Evolutionary conservation across 306 rosid genomes (phyloP).

Genomic region (Cucumis cinereus): DNA sequence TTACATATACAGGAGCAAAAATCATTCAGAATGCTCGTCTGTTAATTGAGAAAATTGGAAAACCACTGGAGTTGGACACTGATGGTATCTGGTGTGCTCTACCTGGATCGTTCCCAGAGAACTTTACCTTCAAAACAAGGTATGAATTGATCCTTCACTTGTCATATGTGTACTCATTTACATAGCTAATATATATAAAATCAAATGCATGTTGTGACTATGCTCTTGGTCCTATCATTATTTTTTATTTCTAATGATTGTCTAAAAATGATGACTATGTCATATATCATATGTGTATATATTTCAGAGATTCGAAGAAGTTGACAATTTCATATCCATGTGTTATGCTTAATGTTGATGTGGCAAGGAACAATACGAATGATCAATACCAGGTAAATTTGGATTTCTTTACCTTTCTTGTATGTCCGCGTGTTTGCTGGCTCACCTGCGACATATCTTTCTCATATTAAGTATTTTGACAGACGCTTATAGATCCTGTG

Average conservation of each 20-base stretch:
- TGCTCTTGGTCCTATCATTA: background rate
- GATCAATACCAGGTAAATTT: constrained; percentile 92
- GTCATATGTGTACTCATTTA: constrained; percentile 11
- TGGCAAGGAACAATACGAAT: constrained; percentile 91
- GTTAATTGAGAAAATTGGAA: constrained; percentile 92
- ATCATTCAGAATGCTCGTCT: constrained; percentile 94
- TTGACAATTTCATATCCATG: constrained; percentile 98
- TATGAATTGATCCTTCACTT: constrained; percentile 8
- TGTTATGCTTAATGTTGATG: constrained; percentile 97
- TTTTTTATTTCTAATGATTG: background rate
- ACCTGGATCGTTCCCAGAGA: constrained; percentile 97
- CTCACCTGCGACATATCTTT: constrained; percentile 1
- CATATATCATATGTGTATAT: background rate
- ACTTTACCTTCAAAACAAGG: constrained; percentile 84
- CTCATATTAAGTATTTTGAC: constrained; percentile 22
- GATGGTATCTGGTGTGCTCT: constrained; percentile 99
- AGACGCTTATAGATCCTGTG: constrained; percentile 65
- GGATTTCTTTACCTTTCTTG: constrained; percentile 7
- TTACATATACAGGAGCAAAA: constrained; percentile 99
- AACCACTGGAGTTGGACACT: constrained; percentile 91
- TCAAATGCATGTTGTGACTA: constrained; percentile 13
- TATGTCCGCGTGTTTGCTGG: background rate
- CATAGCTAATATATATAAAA: background rate
- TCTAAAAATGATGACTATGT: constrained; percentile 21
- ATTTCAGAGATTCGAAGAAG: constrained; percentile 76